Base-by-base conservation (phyloP, 139 green algal species). In the Nannochloris sp. region DNA sequence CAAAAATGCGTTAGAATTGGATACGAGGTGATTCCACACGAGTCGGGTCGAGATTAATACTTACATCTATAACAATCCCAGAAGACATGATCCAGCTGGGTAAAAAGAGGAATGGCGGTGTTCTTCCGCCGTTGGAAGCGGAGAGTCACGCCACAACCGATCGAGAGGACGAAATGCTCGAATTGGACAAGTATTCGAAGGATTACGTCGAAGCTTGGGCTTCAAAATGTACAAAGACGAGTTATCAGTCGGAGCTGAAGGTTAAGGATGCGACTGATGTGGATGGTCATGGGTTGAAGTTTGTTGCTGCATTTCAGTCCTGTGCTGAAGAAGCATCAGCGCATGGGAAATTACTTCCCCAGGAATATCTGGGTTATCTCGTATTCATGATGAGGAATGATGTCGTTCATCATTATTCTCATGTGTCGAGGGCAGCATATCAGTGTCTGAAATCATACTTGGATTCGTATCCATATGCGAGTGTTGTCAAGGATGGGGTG, bases 321-420 rank as follows among this genome's bases (percentile, higher is more conserved):
- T 18, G 54, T 58, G 21, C 40, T 12, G 36, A 75, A 57, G 48
- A 67, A 56, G 69, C 56, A 31, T 48, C 31, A 31, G 21, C 29
- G 23, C 55, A 54, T 3, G 56, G 36, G 0, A 61, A 25, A 15
- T 25, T 27, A 9, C 21, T 71, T n/a, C 24, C 55, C 5, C 18
- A 14, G 5, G n/a, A 44, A 27, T 44, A 64, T 2, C 50, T 75
- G 56, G 69, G 71, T 19, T 18, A 59, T 27, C 44, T 75, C 10
- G 56, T 67, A 10, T 23, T 68, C n/a, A 61, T 75, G 2, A 40
- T 71, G 40, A 54, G 69, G 23, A 62, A 46, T 31, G 61, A 75
- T 43, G 27, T 60, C 14, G 14, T 75, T 8, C 69, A 75, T 50
- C 40, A 70, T 24, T 21, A 44, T 34, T 25, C 44, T 5, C 49